Percentiles rank a stretch among this genome's conserved stretches.
phyloP scores from a whole-genome alignment of 345 rosid species.

The Murraya paniculata region DNA sequence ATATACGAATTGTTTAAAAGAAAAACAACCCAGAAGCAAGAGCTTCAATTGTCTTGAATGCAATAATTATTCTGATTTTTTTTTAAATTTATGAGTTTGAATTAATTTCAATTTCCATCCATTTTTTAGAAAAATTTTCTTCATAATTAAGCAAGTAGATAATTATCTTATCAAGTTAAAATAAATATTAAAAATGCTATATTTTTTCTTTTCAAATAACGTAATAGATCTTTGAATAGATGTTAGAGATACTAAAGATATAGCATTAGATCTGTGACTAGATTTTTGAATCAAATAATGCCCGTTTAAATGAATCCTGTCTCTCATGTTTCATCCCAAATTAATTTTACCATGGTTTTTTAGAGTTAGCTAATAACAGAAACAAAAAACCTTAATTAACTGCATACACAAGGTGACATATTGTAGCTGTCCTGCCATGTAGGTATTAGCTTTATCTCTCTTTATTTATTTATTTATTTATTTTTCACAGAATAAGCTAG shows the following conservation, averaged over 20 bases:
- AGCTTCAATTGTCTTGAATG: background rate
- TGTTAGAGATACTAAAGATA: background rate
- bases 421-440: background rate
- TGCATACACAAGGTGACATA: slow-evolving; percentile 5
- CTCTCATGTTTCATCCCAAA: background rate
- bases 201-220: too few species aligned
- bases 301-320: background rate
- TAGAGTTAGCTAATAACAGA: background rate
- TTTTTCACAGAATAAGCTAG: background rate
- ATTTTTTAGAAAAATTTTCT: background rate
- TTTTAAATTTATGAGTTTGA: background rate
- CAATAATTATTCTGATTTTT: too few species aligned
- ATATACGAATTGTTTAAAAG: background rate
- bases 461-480: too few species aligned
- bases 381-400: slow-evolving; percentile 1
- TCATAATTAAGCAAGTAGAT: background rate
- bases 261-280: background rate
- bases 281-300: background rate
- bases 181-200: too few species aligned
- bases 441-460: slow-evolving; percentile 8
- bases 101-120: background rate
- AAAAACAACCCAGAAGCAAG: background rate
- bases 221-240: too few species aligned
- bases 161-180: background rate
- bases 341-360: too few species aligned